These are phyloP conservation scores for Candida sakaeoensis DNA, from an alignment of 805 yeast genomes.

Conservation along the genomic window DNA sequence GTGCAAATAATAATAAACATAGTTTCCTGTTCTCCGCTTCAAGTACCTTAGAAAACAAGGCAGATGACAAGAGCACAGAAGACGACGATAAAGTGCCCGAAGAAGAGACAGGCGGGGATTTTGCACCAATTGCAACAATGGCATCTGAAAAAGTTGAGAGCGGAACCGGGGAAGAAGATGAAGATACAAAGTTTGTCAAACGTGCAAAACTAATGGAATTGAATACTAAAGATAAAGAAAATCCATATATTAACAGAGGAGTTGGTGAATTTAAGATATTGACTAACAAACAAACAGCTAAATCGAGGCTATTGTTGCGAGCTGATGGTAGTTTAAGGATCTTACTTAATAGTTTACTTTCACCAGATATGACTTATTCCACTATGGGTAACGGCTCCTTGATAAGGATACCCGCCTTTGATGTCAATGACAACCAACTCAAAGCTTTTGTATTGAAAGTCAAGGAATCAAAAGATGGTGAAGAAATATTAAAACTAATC, in stretches of 20 bases:
- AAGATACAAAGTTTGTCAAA: constrained; percentile 58
- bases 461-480: constrained; percentile 70
- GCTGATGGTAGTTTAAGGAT: constrained; percentile 88
- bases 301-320: constrained; percentile 71
- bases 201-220: constrained; percentile 69
- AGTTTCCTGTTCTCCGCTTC: no score
- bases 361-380: constrained; percentile 55
- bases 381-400: constrained; percentile 61
- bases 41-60: not conserved
- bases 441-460: constrained; percentile 72
- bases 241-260: constrained; percentile 62
- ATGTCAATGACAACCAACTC: constrained; percentile 45
- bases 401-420: constrained; percentile 64
- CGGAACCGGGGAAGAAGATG: constrained; percentile 81
- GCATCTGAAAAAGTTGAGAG: constrained; percentile 45
- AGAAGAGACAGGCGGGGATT: constrained; percentile 48
- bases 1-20: no score
- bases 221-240: constrained; percentile 39
- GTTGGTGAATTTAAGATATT: constrained; percentile 79
- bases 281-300: constrained; percentile 54
- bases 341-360: constrained; percentile 62
- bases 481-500: constrained; percentile 39
- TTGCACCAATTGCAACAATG: constrained; percentile 31
- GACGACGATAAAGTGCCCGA: constrained; percentile 27
- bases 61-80: constrained; percentile 1